These are phyloP conservation scores for Tetradesmus lagerheimii DNA, from an alignment of 139 green algal species.

Conservation along the genomic window DNA sequence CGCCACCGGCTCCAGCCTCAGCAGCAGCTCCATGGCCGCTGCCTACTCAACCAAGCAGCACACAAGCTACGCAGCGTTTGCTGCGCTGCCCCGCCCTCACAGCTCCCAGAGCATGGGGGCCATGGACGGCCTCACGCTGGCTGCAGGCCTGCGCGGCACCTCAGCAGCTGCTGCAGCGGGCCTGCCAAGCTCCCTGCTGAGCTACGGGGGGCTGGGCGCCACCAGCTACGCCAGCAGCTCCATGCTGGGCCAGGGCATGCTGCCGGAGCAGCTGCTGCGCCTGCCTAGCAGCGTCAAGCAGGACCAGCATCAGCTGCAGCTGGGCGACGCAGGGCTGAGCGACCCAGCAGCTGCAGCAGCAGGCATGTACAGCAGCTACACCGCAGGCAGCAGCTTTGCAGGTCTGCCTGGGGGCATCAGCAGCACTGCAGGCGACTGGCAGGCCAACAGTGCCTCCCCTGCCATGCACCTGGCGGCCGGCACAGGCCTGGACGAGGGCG, in stretches of 20 bases:
- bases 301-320: not conserved
- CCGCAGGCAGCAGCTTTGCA: not conserved
- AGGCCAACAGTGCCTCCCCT: not conserved
- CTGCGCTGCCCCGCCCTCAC: constrained; percentile 1
- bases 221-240: not conserved
- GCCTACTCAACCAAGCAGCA: not conserved
- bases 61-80: not conserved
- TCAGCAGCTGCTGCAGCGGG: not conserved
- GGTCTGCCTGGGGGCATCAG: not conserved
- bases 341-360: not conserved
- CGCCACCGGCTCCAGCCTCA: not conserved
- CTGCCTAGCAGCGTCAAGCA: not conserved
- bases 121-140: not conserved
- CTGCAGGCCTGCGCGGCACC: not conserved
- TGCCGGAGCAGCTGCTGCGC: constrained; percentile 7
- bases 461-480: not conserved
- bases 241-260: not conserved
- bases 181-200: not conserved
- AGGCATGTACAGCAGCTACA: not conserved
- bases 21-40: not conserved
- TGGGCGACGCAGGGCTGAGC: not conserved
- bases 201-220: not conserved
- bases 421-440: not conserved
- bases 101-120: constrained; percentile 13
- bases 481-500: not conserved